These are phyloP conservation scores for Tritrichomonas musculus DNA, from an alignment of 208 protist genomes.

Conservation along the genomic window DNA sequence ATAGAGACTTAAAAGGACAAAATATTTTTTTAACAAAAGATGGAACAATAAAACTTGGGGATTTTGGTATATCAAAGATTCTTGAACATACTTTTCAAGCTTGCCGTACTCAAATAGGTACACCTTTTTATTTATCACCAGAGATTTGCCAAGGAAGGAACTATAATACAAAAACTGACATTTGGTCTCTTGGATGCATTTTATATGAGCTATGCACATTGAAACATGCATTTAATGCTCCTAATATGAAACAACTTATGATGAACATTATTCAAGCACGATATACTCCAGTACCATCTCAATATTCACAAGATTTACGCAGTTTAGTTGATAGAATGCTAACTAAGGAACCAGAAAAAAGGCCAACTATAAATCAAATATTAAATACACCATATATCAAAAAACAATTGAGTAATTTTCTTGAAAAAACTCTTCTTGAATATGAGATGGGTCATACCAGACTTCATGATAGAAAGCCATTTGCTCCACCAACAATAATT, in stretches of 20 bases:
- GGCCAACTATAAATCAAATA: slow-evolving; percentile 30
- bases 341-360: slow-evolving; percentile 10
- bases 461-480: background rate
- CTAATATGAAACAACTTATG: background rate
- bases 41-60: slow-evolving; percentile 36
- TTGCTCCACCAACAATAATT: slow-evolving; percentile 18
- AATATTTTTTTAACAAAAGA: slow-evolving; percentile 41
- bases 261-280: background rate
- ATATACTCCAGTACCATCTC: background rate
- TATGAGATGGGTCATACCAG: slow-evolving; percentile 16
- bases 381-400: background rate
- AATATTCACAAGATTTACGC: background rate
- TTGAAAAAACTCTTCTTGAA: background rate
- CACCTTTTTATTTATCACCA: slow-evolving; percentile 41
- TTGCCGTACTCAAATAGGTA: slow-evolving; percentile 28
- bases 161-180: slow-evolving; percentile 35
- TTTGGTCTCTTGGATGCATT: slow-evolving; percentile 34
- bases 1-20: slow-evolving; percentile 53
- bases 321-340: background rate
- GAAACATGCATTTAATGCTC: slow-evolving; percentile 29
- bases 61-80: slow-evolving; percentile 36
- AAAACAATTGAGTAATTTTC: background rate
- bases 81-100: slow-evolving; percentile 20
- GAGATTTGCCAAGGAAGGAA: slow-evolving; percentile 41
- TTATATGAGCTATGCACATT: slow-evolving; percentile 22